Base-by-base conservation (phyloP, 208 protist genomes). In the Acanthamoeba sp. region DNA sequence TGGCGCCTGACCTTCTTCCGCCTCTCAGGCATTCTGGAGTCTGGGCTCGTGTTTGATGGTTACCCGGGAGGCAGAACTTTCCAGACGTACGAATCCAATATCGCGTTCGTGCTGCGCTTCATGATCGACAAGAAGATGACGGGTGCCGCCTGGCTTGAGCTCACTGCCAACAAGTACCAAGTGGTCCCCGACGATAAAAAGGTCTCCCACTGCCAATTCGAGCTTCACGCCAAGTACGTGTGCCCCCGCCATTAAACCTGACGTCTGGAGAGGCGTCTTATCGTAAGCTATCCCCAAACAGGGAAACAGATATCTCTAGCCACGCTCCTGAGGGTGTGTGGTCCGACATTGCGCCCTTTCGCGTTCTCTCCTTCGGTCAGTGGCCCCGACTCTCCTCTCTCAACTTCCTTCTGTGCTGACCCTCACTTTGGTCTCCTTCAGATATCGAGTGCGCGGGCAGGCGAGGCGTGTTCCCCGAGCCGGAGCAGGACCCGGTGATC, bases 401-500 rank as follows among this genome's bases (percentile, higher is more conserved):
- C 29, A 20, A 55, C 76, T 90, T 45, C 0, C 38, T 0, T n/a
- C 0, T 9, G 1, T n/a, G 9, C 71, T 94, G 20, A 55, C 36
- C 42, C 42, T 92, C 9, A 18, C 91, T 73, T 73, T 12, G 0
- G 9, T 93, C 66, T 94, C 10, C 2, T 95, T 1, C 45, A 96
- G 99, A 99, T 97, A 99, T 99, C 95, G 99, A 99, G 96, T 99
- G 99, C 94, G 97, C 99, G 40, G 99, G 99, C 32, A 97, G 98
- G 55, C 99, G 99, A 82, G 99, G 99, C 12, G 80, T 99, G 55
- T 99, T 99, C 95, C 99, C 99, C 9, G 98, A 99, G 55, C 96
- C 99, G 36, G 98, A 99, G 85, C 88, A 99, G 34, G 99, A 99
- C 96, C 98, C 99, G 22, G 99, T 99, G 29, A 99, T 99, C 96